Percentiles rank a stretch among this genome's conserved stretches.
Evolutionary conservation across 129 eudicot genomes (phyloP).

Genomic region (Oenanthe sinensis): DNA sequence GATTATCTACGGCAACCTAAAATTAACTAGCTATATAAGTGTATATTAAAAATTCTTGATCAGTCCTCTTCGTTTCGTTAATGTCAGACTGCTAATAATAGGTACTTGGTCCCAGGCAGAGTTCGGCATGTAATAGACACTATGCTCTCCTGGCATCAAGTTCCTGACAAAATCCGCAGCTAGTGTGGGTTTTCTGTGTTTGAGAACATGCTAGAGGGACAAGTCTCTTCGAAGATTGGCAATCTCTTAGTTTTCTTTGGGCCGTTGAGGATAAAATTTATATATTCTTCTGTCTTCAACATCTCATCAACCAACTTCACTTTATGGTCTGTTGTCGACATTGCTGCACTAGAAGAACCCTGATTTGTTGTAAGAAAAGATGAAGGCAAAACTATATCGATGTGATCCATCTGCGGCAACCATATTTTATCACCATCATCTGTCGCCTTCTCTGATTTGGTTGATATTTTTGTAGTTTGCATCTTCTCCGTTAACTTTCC

Average conservation of each 20-base stretch:
- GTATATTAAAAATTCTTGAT: too few species aligned
- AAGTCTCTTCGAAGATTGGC: background rate
- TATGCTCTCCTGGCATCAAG: background rate
- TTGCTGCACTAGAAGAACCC: background rate
- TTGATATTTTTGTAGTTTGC: background rate
- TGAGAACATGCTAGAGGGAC: background rate
- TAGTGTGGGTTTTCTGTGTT: background rate
- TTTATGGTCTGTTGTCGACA: background rate
- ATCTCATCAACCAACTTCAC: background rate
- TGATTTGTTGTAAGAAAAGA: background rate
- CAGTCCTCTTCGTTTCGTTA: too few species aligned
- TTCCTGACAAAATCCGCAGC: background rate
- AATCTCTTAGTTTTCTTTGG: background rate
- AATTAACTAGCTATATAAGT: background rate
- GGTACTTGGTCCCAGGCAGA: too few species aligned
- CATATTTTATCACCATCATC: background rate
- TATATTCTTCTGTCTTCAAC: background rate
- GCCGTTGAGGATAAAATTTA: background rate
- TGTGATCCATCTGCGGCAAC: background rate
- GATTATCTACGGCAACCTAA: background rate
- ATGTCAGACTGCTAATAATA: too few species aligned
- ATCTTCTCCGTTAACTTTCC: background rate
- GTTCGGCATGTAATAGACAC: too few species aligned
- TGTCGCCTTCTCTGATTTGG: background rate
- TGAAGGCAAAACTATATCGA: background rate